These are phyloP conservation scores for Backusella sp. DNA, from an alignment of 192 early-diverging fungal species.

Conservation along the genomic window DNA sequence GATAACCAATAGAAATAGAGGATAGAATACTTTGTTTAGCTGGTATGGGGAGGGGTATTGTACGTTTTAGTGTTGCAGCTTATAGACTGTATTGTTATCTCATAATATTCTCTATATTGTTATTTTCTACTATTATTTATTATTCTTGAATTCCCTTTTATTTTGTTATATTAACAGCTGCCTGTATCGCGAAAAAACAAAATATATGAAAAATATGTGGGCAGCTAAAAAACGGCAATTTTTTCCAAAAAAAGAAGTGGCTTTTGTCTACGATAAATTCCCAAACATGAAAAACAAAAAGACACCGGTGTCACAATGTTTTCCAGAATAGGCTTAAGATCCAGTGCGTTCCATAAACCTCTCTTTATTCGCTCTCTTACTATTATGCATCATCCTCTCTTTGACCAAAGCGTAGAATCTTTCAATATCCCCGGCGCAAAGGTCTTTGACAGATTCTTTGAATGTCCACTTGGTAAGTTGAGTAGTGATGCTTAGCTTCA, in stretches of 20 bases:
- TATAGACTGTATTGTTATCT: too few relatives aligned
- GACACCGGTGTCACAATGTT: background rate
- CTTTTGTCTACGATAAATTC: background rate
- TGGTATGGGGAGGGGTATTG: too few relatives aligned
- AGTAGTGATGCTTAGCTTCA: background rate
- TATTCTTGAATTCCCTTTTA: too few relatives aligned
- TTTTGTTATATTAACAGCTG: too few relatives aligned
- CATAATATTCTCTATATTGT: too few relatives aligned
- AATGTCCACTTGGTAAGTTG: slow-evolving; percentile 50
- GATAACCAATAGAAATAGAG: too few relatives aligned
- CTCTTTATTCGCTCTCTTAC: background rate
- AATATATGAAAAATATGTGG: too few relatives aligned
- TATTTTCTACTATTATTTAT: too few relatives aligned
- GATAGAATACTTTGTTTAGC: too few relatives aligned
- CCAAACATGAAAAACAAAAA: background rate
- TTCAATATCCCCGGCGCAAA: slow-evolving; percentile 52
- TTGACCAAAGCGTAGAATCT: slow-evolving; percentile 46
- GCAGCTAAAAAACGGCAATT: background rate
- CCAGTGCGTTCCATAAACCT: background rate
- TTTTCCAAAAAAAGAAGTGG: background rate
- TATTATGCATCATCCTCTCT: slow-evolving; percentile 39
- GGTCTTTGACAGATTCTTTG: slow-evolving; percentile 60
- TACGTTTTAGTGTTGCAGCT: too few relatives aligned
- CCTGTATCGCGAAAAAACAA: too few relatives aligned
- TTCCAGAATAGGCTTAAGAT: background rate